These are phyloP conservation scores for Blastocystis sp. DNA, from an alignment of 352 stramenopile species.

Conservation along the genomic window DNA sequence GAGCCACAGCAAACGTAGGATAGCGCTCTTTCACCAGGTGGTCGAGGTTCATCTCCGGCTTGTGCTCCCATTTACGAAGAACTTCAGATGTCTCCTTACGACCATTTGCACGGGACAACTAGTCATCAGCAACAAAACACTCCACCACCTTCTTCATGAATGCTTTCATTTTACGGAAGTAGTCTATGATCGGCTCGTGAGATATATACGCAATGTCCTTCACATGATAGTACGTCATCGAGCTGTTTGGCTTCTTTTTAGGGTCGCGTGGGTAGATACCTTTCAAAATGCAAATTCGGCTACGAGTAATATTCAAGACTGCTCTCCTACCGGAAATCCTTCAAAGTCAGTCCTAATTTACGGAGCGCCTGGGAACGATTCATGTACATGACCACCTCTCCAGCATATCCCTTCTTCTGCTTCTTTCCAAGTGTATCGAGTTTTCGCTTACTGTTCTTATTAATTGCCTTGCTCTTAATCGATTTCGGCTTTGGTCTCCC, in stretches of 20 bases:
- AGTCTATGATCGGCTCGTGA: constrained; percentile 93
- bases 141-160: constrained; percentile 95
- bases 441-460: constrained; percentile 70
- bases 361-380: constrained; percentile 85
- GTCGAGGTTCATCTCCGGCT: constrained; percentile 87
- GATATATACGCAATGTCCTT: constrained; percentile 94
- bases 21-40: constrained; percentile 97
- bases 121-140: constrained; percentile 5
- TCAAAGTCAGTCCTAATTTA: constrained; percentile 87
- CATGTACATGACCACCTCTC: constrained; percentile 87
- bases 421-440: constrained; percentile 71
- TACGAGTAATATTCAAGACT: neutral
- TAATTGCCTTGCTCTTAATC: constrained; percentile 68
- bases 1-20: constrained; percentile 51
- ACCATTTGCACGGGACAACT: constrained; percentile 63
- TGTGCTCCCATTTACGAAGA: constrained; percentile 75
- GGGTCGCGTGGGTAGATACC: constrained; percentile 95
- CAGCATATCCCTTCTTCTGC: constrained; percentile 68
- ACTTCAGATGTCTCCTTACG: constrained; percentile 76
- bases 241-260: constrained; percentile 85
- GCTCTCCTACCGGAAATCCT: constrained; percentile 82
- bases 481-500: constrained; percentile 68
- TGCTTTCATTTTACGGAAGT: constrained; percentile 93
- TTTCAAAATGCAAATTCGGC: constrained; percentile 95
- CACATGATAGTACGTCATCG: constrained; percentile 98